Base-by-base conservation (phyloP, 345 rosid species). In the Ricinus communis region DNA sequence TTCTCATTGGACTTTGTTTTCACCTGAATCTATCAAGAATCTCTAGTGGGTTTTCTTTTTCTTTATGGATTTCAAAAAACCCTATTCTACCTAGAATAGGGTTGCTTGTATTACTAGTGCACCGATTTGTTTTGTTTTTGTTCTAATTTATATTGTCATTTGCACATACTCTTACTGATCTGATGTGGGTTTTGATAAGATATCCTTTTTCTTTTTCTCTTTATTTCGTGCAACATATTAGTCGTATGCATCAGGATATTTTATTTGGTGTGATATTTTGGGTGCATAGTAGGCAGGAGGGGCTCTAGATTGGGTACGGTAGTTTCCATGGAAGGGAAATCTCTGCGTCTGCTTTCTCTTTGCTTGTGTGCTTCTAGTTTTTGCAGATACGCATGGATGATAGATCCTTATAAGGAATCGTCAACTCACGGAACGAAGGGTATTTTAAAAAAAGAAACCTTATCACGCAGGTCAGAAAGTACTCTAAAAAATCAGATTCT, bases 11-110 rank as follows among this genome's bases (percentile, higher is more conserved):
- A 21, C 59, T 51, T 59, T 71, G 41, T 68, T 65, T 56, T 72
- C 76, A 69, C 70, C 80, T 62, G 79, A 77, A 75, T 83, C 78
- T 58, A 61, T 1, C 62, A 43, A 66, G 68, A 61, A 49, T 59
- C 72, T 63, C 36, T 24, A 15, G 25, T 69, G 33, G 3, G 38
- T 16, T 24, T 55, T 62, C 67, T 30, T 65, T 43, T 56, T n/a
- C n/a, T n/a, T 54, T 25, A 27, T 30, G 68, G 62, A 9, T 22
- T 63, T 25, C n/a, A 18, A 53, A 47, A 66, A 73, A 67, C 77
- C 71, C 67, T 73, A 73, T 49, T 22, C 62, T 31, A 30, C 58
- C 50, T 12, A 5, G 10, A n/a, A 65, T 49, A 65, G 52, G 38
- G 65, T 73, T 65, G 41, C n/a, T 38, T 40, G 49, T 25, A 31